These are phyloP conservation scores for Trypanosoma rangeli DNA, from an alignment of 208 protist genomes.

Conservation along the genomic window DNA sequence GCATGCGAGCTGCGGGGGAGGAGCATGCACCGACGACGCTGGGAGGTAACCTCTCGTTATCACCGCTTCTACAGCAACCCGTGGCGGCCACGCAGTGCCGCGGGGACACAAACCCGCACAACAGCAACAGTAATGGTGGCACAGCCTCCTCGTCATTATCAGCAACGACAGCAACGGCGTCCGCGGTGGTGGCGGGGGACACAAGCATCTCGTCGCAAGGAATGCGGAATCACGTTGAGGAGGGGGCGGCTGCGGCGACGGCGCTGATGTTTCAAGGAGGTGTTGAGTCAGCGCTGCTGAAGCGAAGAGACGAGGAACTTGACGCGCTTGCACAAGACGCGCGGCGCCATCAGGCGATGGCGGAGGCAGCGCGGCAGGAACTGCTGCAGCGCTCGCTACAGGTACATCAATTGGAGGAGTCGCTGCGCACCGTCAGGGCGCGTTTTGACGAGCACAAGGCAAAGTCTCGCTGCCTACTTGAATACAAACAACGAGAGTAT, in stretches of 20 bases:
- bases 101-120: neutral
- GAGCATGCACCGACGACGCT: neutral
- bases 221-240: constrained; percentile 11
- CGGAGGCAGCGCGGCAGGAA: constrained; percentile 33
- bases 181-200: neutral
- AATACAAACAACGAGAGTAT: constrained; percentile 36
- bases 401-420: constrained; percentile 26
- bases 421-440: constrained; percentile 9
- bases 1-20: neutral
- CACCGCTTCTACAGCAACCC: constrained; percentile 9
- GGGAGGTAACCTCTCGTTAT: neutral
- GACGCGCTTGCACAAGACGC: constrained; percentile 22
- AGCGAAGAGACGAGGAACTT: constrained; percentile 28
- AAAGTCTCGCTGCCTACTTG: constrained; percentile 24
- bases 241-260: neutral
- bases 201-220: neutral
- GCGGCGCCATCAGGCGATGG: constrained; percentile 27
- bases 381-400: constrained; percentile 22
- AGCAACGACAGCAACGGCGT: neutral
- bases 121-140: neutral
- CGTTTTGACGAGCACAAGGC: constrained; percentile 29
- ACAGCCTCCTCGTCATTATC: no score
- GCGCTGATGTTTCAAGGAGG: constrained; percentile 7
- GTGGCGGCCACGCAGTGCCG: neutral
- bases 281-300: neutral